Percentiles rank a stretch among this genome's conserved stretches.
Evolutionary conservation across 345 rosid genomes (phyloP).

Genomic region (Camelina hispida): DNA sequence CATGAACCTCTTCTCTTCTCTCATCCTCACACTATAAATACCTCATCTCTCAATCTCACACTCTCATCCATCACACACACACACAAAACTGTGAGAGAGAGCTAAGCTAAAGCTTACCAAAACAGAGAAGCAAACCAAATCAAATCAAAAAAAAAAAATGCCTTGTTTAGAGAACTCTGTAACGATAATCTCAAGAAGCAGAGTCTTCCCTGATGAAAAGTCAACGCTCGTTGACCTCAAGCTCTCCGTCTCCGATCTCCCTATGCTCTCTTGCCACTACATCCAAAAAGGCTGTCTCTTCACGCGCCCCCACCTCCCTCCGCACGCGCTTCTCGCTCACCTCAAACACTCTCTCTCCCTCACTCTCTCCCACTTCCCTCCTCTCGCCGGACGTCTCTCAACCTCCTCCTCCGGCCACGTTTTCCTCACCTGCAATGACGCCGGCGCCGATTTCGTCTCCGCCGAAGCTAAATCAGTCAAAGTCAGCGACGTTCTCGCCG

Average conservation of each 20-base stretch:
- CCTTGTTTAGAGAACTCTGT: constrained; percentile 47
- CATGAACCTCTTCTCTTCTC: constrained; percentile 52
- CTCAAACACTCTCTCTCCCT: constrained; percentile 54
- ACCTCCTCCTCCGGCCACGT: constrained; percentile 61
- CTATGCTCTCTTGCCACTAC: constrained; percentile 95
- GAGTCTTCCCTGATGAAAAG: constrained; percentile 57
- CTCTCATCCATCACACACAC: constrained; percentile 24
- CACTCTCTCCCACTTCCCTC: constrained; percentile 75
- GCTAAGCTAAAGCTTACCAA: not conserved
- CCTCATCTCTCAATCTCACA: constrained; percentile 28
- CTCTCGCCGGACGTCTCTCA: constrained; percentile 83
- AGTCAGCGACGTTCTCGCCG: constrained; percentile 54
- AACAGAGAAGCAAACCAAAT: not conserved
- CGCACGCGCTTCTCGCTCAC: constrained; percentile 49
- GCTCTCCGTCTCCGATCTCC: constrained; percentile 94
- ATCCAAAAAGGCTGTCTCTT: constrained; percentile 91
- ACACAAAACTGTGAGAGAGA: not conserved
- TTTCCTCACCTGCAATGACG: constrained; percentile 69
- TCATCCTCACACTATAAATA: constrained; percentile 53
- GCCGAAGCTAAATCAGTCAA: constrained; percentile 51
- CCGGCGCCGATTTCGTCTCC: constrained; percentile 69
- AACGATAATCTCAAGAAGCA: constrained; percentile 56
- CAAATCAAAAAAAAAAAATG: constrained; percentile 45
- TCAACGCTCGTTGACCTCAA: constrained; percentile 68
- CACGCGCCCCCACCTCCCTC: constrained; percentile 49